phyloP scores from a whole-genome alignment of 345 rosid species.

The Triadica sebifera region DNA sequence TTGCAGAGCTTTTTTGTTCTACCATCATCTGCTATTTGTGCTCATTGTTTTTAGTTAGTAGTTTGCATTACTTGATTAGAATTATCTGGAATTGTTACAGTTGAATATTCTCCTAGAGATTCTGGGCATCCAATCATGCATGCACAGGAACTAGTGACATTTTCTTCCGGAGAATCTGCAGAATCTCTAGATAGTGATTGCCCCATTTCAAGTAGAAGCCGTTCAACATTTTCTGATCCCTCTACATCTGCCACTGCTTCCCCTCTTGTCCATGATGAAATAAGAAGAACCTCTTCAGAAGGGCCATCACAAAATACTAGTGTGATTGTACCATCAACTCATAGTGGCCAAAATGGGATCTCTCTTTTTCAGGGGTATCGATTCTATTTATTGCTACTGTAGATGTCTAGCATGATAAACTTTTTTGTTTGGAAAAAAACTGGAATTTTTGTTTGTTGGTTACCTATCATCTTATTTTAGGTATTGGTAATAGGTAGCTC shows the following conservation, averaged over 20 bases:
- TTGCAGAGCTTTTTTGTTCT: neutral
- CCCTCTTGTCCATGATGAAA: conserved; percentile 25
- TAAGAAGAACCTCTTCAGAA: conserved; percentile 36
- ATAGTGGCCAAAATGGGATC: conserved; percentile 44
- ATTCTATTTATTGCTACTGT: conserved; percentile 16
- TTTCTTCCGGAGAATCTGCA: conserved; percentile 40
- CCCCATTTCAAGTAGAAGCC: conserved; percentile 39
- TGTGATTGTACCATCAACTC: conserved; percentile 49
- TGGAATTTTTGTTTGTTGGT: neutral
- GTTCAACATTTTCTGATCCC: conserved; percentile 44
- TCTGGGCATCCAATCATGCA: conserved; percentile 37
- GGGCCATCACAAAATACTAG: conserved; percentile 36
- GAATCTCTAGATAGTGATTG: conserved; percentile 30
- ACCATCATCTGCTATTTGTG: neutral
- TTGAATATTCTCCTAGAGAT: conserved; percentile 54
- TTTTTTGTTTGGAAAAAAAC: neutral
- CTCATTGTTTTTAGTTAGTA: neutral
- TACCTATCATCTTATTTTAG: neutral
- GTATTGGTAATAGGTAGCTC: neutral
- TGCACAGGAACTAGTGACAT: conserved; percentile 52
- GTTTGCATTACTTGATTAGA: neutral
- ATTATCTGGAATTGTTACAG: conserved; percentile 28
- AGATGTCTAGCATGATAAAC: conserved; percentile 9
- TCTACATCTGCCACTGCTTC: conserved; percentile 44
- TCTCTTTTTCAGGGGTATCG: conserved; percentile 81